Evolutionary conservation across 331 rosid species (phyloP), one percentile per base, ranked within the genome.

Genomic region (Quercus phellos): DNA sequence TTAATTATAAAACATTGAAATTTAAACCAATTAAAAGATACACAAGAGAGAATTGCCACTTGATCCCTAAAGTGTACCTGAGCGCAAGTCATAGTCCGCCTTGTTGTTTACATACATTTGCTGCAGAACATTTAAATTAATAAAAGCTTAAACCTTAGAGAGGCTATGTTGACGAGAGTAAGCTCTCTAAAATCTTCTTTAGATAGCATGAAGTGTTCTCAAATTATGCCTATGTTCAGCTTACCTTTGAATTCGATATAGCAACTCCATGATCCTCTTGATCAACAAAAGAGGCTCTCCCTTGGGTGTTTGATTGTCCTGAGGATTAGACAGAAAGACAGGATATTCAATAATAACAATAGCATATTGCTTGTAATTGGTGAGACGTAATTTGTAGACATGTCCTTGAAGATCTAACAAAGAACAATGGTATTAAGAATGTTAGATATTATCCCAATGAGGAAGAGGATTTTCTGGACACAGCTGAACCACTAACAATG

Each of bases 231-330:
- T 75, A 71, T 17, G 80, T 54, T 68, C 72, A 69, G 78, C 90
- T 85, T 63, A 93, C 99, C 97, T 88, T 91, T 51, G 92, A 86
- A 81, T 58, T 93, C 75, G 92, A 64, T 75, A 78, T 77, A 79
- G 79, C 79, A 66, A 84, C 55, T 72, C 59, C 81, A 77, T 79
- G 77, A 73, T 91, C 93, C 56, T 92, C 94, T 67, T 81, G 93
- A 75, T 88, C 87, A 32, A 68, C 83, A 64, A 75, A 67, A 54
- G 82, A 51, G 51, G 79, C 70, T 80, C 85, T 76, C 55, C 79
- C 79, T 56, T 85, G 70, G 74, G 85, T 83, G 70, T 69, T 82
- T 74, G 74, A 68, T 88, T 80, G 74, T 50, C 80, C 89, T 78
- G 72, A 69, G 77, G 50, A 82, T 76, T 67, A 74, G 63, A 81